Base-by-base conservation (phyloP, 2,329 filamentous ascomycete genomes). In the Neoascochyta sp. region DNA sequence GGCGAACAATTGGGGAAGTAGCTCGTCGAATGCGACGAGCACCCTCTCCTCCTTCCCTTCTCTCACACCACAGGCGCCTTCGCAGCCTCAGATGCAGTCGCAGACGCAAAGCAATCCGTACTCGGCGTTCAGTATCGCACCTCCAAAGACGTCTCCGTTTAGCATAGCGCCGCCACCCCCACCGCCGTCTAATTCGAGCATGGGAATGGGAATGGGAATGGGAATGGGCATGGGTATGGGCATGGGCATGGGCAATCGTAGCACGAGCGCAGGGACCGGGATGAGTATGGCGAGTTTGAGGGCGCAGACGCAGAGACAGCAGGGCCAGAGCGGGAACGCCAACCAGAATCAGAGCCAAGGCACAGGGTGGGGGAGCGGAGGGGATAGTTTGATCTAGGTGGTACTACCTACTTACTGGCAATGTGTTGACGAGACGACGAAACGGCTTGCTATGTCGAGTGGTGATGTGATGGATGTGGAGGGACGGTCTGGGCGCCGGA, bases 31-130 rank as follows among this genome's bases (percentile, higher is more conserved):
- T 9, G 37, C 34, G 23, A 36, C 24, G 16, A 43, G 37, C 28
- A 36, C 38, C 4, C 38, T 53, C 5, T 62, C 68, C 1, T 67
- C 69, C 10, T 64, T 61, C 38, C 76, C 33, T 70, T 77, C 34
- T 69, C 76, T 60, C 76, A 75, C 75, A 62, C 71, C 10, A 54
- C n/a, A n/a, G n/a, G 73, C 38, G 11, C 45, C 42, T 4, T 32
- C 45, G 12, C 49, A 50, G 11, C 16, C 41, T 10, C 42, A 45
- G 16, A 23, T 35, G 7, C 43, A 48, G 23, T 36, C 34, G 15
- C 32, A 41, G 18, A 21, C 22, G n/a, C 43, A 56, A 15, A 47
- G 43, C 11, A 53, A 44, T 27, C 54, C 56, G 4, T 64, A 59
- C 19, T 57, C 61, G 9, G 43, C 52, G 2, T 63, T 64, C 26